phyloP scores from a whole-genome alignment of 2,329 filamentous ascomycete genomes.

The Lecanicillium sp. region DNA sequence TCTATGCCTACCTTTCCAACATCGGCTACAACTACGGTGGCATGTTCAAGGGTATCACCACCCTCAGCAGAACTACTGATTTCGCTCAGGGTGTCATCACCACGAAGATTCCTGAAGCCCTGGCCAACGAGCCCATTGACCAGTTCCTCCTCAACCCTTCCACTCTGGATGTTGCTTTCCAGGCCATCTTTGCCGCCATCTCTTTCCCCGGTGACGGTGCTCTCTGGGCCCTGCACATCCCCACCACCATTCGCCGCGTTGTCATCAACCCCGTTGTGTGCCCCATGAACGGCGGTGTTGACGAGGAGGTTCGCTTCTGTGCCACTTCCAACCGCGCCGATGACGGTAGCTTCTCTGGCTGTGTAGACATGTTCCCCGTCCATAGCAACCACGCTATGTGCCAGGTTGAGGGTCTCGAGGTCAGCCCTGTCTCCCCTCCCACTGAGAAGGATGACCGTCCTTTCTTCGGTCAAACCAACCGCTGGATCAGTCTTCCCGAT shows the following conservation, averaged over 20 bases:
- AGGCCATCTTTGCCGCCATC: slow-evolving; percentile 28
- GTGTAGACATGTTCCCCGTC: slow-evolving; percentile 12
- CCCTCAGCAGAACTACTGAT: slow-evolving; percentile 12
- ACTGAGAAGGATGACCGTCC: slow-evolving; percentile 11
- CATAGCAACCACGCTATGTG: slow-evolving; percentile 7
- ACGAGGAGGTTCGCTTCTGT: slow-evolving; percentile 11
- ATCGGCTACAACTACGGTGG: slow-evolving; percentile 20
- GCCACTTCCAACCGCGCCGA: slow-evolving; percentile 11
- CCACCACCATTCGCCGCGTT: slow-evolving; percentile 22
- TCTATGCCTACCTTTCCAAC: slow-evolving; percentile 18
- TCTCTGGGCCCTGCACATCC: slow-evolving; percentile 28
- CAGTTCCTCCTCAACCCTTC: slow-evolving; percentile 28
- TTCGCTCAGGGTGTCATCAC: slow-evolving; percentile 13
- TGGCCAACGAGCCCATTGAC: slow-evolving; percentile 6
- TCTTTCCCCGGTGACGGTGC: slow-evolving; percentile 28
- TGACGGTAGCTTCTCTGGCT: slow-evolving; percentile 9
- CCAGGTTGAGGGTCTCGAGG: slow-evolving; percentile 13
- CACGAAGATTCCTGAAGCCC: slow-evolving; percentile 14
- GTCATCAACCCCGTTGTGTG: slow-evolving; percentile 12
- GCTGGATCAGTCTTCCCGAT: slow-evolving; percentile 10
- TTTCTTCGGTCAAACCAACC: slow-evolving; percentile 13
- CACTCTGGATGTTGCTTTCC: slow-evolving; percentile 30
- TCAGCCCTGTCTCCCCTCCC: slow-evolving; percentile 13
- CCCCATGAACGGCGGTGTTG: slow-evolving; percentile 12
- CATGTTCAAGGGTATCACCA: slow-evolving; percentile 18